These are phyloP conservation scores for Dactylis glomerata DNA, from an alignment of 176 grass and related monocot genomes.

Conservation along the genomic window DNA sequence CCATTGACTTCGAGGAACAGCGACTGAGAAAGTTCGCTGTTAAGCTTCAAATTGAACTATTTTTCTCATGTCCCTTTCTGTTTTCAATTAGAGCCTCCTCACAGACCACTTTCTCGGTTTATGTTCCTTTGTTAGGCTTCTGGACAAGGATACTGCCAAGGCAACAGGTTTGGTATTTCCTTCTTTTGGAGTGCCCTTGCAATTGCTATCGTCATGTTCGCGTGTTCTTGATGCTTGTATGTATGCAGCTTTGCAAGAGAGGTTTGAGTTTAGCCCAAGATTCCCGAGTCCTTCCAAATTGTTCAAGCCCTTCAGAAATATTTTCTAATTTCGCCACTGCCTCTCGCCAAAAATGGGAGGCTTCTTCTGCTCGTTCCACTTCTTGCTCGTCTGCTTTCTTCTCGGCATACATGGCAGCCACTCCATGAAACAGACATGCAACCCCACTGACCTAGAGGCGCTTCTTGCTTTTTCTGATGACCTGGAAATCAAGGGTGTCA, in stretches of 20 bases:
- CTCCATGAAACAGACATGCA: conserved; percentile 45
- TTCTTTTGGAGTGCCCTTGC: background rate
- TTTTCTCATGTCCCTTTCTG: background rate
- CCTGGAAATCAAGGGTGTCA: background rate
- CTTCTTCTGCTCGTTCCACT: conserved; percentile 17
- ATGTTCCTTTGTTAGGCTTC: background rate
- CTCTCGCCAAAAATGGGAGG: background rate
- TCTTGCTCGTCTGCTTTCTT: conserved; percentile 4
- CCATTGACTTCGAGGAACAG: background rate
- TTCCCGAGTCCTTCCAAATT: background rate
- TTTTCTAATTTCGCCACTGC: background rate
- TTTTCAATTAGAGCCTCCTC: background rate
- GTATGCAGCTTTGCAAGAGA: conserved; percentile 7
- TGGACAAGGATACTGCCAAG: background rate
- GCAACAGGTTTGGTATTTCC: background rate
- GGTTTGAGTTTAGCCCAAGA: background rate
- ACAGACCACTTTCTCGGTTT: background rate
- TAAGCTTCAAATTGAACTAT: background rate
- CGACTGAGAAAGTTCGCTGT: background rate
- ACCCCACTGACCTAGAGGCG: conserved; percentile 29
- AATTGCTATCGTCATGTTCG: background rate
- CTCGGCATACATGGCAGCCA: background rate
- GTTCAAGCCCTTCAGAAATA: background rate
- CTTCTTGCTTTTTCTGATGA: conserved; percentile 31
- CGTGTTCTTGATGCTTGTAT: conserved; percentile 20